Evolutionary conservation across 192 early-diverging fungal species (phyloP).

Genomic region (Mortierella antarctica): DNA sequence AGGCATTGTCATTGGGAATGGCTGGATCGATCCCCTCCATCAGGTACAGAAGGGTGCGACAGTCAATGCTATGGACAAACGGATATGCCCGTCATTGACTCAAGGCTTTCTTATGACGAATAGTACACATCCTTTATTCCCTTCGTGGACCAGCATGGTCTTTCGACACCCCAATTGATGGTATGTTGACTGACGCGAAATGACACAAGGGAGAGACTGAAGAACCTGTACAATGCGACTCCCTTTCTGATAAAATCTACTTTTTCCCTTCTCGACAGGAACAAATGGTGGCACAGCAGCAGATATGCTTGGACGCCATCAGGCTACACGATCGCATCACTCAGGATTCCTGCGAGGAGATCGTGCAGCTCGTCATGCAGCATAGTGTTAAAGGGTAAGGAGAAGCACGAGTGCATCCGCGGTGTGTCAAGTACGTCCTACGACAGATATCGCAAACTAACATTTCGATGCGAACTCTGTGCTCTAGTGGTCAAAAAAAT

Average conservation of each 20-base stretch:
- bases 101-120: not conserved
- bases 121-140: constrained; percentile 46
- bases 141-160: constrained; percentile 11
- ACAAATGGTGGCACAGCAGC: constrained; percentile 13
- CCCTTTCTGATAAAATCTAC: not conserved
- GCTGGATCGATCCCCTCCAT: constrained; percentile 70
- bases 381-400: constrained; percentile 2
- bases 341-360: constrained; percentile 51
- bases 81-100: not conserved
- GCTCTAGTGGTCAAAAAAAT: not conserved
- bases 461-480: too few species aligned
- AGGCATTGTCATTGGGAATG: constrained; percentile 71
- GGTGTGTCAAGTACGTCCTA: too few species aligned
- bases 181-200: not conserved
- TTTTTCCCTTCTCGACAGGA: not conserved
- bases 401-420: not conserved
- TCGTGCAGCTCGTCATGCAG: constrained; percentile 28
- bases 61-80: not conserved
- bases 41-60: constrained; percentile 54
- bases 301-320: constrained; percentile 43
- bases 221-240: not conserved
- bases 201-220: not conserved
- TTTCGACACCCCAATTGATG: constrained; percentile 23
- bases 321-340: constrained; percentile 35
- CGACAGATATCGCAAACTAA: too few species aligned